phyloP scores from a whole-genome alignment of 352 stramenopile species.

The Lagenidium sp. region DNA sequence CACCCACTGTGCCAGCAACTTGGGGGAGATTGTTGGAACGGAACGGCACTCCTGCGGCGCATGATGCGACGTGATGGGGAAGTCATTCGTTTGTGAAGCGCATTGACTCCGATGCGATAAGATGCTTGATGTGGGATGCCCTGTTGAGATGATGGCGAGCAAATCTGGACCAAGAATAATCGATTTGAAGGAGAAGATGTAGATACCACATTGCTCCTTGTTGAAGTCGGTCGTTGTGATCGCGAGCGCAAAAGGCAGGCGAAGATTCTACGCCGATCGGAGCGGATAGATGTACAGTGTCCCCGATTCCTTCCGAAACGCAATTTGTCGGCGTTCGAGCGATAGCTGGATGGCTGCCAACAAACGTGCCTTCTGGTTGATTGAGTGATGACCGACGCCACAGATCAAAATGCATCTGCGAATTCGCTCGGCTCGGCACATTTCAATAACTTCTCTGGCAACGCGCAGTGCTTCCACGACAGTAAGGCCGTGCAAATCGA shows the following conservation, averaged over 20 bases:
- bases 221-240: too few relatives aligned
- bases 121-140: too few relatives aligned
- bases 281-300: slow-evolving; percentile 57
- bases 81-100: too few relatives aligned
- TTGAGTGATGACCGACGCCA: slow-evolving; percentile 57
- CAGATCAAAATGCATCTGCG: slow-evolving; percentile 53
- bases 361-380: slow-evolving; percentile 52
- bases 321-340: slow-evolving; percentile 47
- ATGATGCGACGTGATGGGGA: too few relatives aligned
- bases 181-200: too few relatives aligned
- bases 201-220: too few relatives aligned
- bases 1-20: too few relatives aligned
- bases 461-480: slow-evolving; percentile 60
- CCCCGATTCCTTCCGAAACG: slow-evolving; percentile 41
- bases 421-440: slow-evolving; percentile 48
- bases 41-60: too few relatives aligned
- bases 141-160: too few relatives aligned
- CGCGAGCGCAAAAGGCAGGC: not conserved
- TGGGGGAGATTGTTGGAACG: too few relatives aligned
- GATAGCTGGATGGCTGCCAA: slow-evolving; percentile 50
- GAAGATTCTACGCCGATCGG: slow-evolving; percentile 16
- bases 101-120: too few relatives aligned
- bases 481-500: slow-evolving; percentile 61
- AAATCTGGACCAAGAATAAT: too few relatives aligned
- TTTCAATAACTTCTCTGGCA: slow-evolving; percentile 41